Evolutionary conservation across 2,329 filamentous ascomycete species (phyloP).

Genomic region (Geosmithia putterillii): DNA sequence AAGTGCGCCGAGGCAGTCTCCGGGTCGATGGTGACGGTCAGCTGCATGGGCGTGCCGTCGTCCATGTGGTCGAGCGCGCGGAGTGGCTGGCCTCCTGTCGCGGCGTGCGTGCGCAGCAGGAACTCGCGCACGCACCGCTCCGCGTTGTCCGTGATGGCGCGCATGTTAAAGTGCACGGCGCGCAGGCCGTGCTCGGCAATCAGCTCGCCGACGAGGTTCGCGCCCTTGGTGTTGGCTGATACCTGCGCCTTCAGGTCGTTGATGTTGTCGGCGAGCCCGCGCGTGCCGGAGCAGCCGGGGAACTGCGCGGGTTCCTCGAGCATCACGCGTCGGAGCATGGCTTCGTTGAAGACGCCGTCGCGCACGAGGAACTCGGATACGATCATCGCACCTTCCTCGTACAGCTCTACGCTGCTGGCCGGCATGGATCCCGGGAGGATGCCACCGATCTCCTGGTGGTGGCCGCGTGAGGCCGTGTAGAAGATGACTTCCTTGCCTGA

Average conservation of each 20-base stretch:
- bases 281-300: constrained; percentile 65
- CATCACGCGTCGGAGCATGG: constrained; percentile 12
- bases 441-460: constrained; percentile 48
- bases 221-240: constrained; percentile 77
- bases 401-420: constrained; percentile 54
- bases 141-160: constrained; percentile 26
- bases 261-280: constrained; percentile 71
- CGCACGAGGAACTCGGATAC: constrained; percentile 47
- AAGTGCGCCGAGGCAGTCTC: constrained; percentile 66
- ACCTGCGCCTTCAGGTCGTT: constrained; percentile 82
- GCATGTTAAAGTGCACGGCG: constrained; percentile 52
- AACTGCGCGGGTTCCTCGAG: constrained; percentile 54
- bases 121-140: constrained; percentile 11
- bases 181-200: constrained; percentile 63
- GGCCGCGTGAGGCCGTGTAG: constrained; percentile 14
- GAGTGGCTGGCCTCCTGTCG: constrained; percentile 4
- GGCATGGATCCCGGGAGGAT: constrained; percentile 78
- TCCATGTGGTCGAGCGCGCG: constrained; percentile 28
- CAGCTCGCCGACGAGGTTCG: constrained; percentile 57
- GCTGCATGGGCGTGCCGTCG: constrained; percentile 65
- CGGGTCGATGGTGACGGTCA: constrained; percentile 64
- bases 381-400: constrained; percentile 48
- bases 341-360: constrained; percentile 67
- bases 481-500: constrained; percentile 13
- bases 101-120: constrained; percentile 21